Evolutionary conservation across 2,329 filamentous ascomycete species (phyloP).

Genomic region (Shiraia bambusicola): DNA sequence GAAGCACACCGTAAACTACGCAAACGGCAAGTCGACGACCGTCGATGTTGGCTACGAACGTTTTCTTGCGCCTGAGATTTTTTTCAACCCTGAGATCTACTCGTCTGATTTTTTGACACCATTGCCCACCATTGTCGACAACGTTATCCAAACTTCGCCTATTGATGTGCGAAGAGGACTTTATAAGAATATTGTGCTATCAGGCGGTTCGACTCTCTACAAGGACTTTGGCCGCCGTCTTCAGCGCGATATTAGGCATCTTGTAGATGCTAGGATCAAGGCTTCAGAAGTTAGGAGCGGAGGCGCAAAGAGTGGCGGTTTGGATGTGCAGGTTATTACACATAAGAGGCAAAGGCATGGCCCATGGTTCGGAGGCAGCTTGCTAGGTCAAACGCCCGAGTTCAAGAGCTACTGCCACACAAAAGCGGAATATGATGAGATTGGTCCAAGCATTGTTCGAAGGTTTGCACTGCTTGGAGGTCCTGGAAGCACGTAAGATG

Average conservation of each 20-base stretch:
- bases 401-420: slow-evolving; percentile 98
- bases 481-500: slow-evolving; percentile 71
- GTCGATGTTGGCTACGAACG: slow-evolving; percentile 98
- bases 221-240: slow-evolving; percentile 96
- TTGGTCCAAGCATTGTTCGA: slow-evolving; percentile 91
- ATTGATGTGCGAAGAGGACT: slow-evolving; percentile 96
- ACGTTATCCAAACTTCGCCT: slow-evolving; percentile 94
- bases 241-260: slow-evolving; percentile 94
- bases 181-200: slow-evolving; percentile 99
- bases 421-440: slow-evolving; percentile 75
- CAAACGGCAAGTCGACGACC: slow-evolving; percentile 78
- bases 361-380: slow-evolving; percentile 96
- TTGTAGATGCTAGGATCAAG: slow-evolving; percentile 90
- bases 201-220: slow-evolving; percentile 94
- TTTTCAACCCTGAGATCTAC: slow-evolving; percentile 99
- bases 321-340: slow-evolving; percentile 95
- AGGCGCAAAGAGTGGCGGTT: slow-evolving; percentile 86
- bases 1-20: slow-evolving; percentile 83
- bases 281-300: slow-evolving; percentile 90
- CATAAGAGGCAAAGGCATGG: slow-evolving; percentile 97
- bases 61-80: slow-evolving; percentile 97
- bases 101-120: slow-evolving; percentile 97
- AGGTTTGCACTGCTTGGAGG: slow-evolving; percentile 92
- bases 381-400: slow-evolving; percentile 95
- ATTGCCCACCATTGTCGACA: slow-evolving; percentile 89